These are phyloP conservation scores for Talaromyces adpressus DNA, from an alignment of 495 filamentous ascomycete species.

Conservation along the genomic window DNA sequence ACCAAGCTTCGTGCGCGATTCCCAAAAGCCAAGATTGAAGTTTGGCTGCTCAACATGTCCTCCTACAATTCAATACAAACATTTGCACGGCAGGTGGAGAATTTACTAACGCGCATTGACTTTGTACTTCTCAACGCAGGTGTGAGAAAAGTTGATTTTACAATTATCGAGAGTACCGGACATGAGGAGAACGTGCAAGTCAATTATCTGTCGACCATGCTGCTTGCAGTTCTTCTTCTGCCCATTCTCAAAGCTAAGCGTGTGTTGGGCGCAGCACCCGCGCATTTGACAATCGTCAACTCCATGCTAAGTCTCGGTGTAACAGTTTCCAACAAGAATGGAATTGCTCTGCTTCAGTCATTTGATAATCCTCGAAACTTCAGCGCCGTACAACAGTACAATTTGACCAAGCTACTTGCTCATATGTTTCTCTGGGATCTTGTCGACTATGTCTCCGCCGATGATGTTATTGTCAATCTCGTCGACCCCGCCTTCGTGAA, in stretches of 20 bases:
- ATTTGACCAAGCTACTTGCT: neutral
- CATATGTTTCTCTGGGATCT: conserved; percentile 35
- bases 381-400: neutral
- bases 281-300: conserved; percentile 34
- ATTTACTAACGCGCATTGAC: conserved; percentile 12
- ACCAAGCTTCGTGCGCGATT: conserved; percentile 1
- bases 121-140: neutral
- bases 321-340: conserved; percentile 23
- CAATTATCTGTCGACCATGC: conserved; percentile 35
- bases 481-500: conserved; percentile 36
- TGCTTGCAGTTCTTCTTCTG: conserved; percentile 42
- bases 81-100: conserved; percentile 26
- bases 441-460: conserved; percentile 28
- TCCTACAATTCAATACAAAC: conserved; percentile 35
- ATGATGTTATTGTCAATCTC: conserved; percentile 42
- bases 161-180: conserved; percentile 24
- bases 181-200: conserved; percentile 34
- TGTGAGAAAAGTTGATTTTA: neutral
- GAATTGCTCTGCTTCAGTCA: conserved; percentile 18
- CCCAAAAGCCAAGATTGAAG: conserved; percentile 19
- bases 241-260: conserved; percentile 37
- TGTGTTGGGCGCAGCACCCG: conserved; percentile 15
- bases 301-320: conserved; percentile 24
- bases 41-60: conserved; percentile 23
- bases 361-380: neutral